Evolutionary conservation across 108 stramenopile genomes (phyloP).

Genomic region (Skeletonema tropicum): DNA sequence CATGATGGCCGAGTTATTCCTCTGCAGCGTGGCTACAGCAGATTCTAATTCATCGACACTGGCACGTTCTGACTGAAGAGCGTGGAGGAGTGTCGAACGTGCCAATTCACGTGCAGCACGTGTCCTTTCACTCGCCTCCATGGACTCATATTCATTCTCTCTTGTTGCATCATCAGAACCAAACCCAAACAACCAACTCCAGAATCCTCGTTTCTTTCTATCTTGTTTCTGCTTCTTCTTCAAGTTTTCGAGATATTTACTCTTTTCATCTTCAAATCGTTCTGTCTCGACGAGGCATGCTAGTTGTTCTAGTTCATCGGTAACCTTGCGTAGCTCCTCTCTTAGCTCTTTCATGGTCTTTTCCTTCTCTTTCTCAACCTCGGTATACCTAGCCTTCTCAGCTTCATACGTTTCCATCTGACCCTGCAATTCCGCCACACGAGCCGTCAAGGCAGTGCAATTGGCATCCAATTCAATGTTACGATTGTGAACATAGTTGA

Average conservation of each 20-base stretch:
- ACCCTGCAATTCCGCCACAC: constrained; percentile 45
- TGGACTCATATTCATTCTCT: constrained; percentile 13
- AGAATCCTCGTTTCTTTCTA: constrained; percentile 46
- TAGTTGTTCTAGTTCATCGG: constrained; percentile 54
- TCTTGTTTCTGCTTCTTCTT: constrained; percentile 27
- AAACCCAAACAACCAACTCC: constrained; percentile 57
- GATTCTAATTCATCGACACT: constrained; percentile 80
- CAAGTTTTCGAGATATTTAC: constrained; percentile 37
- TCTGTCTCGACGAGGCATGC: constrained; percentile 52
- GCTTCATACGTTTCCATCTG: constrained; percentile 52
- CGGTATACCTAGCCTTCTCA: constrained; percentile 34
- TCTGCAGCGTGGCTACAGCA: constrained; percentile 55
- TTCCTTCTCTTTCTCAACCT: constrained; percentile 14
- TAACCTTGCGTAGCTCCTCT: constrained; percentile 32
- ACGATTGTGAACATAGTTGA: constrained; percentile 60
- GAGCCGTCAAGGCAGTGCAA: constrained; percentile 58
- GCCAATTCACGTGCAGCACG: constrained; percentile 66
- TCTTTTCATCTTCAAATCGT: constrained; percentile 58
- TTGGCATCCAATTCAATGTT: constrained; percentile 67
- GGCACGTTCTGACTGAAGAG: constrained; percentile 74
- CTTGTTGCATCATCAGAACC: constrained; percentile 1
- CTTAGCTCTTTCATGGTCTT: constrained; percentile 21
- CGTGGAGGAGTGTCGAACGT: constrained; percentile 71
- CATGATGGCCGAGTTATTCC: constrained; percentile 82
- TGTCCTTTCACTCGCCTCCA: constrained; percentile 51